A percentile compares a stretch with the other conserved stretches of the same genome.
Conservation (phyloP, 2,329 filamentous ascomycete species). For the Pyrenophora graminea region DNA sequence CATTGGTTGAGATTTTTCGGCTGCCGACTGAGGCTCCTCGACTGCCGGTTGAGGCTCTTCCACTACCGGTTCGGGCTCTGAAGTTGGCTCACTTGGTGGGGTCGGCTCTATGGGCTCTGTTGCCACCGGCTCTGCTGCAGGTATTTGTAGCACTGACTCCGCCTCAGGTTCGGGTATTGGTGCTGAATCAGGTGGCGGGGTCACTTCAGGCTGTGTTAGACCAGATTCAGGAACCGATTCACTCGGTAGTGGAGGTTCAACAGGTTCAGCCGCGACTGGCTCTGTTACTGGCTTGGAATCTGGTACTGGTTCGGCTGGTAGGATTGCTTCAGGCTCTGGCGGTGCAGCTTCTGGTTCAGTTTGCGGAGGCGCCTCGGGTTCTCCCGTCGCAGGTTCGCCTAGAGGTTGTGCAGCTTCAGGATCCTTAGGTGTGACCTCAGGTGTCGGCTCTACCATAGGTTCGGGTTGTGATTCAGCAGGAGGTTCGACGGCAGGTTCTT, state of each 20-base stretch:
- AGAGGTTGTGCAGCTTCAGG: not conserved
- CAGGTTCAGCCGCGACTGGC: constrained; percentile 2
- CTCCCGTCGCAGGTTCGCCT: not conserved
- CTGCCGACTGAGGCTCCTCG: too few relatives aligned
- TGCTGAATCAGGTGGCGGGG: not conserved
- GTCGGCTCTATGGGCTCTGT: not conserved
- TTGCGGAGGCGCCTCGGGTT: not conserved
- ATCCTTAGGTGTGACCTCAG: not conserved
- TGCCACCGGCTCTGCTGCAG: not conserved
- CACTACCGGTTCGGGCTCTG: too few relatives aligned
- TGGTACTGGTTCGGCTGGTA: not conserved
- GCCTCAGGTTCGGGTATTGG: not conserved
- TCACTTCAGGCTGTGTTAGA: not conserved
- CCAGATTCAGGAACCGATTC: not conserved
- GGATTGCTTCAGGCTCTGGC: not conserved
- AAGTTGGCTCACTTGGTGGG: too few relatives aligned
- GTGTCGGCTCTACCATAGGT: not conserved
- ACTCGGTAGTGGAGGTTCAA: not conserved
- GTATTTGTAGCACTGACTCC: not conserved
- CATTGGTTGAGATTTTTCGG: too few relatives aligned
- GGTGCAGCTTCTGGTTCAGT: not conserved
- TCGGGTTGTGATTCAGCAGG: not conserved
- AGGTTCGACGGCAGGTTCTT: not conserved
- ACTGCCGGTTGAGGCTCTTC: too few relatives aligned
- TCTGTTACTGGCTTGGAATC: not conserved